Conservation (phyloP, 1,139 yeast species). For the Candida freyschussii region DNA sequence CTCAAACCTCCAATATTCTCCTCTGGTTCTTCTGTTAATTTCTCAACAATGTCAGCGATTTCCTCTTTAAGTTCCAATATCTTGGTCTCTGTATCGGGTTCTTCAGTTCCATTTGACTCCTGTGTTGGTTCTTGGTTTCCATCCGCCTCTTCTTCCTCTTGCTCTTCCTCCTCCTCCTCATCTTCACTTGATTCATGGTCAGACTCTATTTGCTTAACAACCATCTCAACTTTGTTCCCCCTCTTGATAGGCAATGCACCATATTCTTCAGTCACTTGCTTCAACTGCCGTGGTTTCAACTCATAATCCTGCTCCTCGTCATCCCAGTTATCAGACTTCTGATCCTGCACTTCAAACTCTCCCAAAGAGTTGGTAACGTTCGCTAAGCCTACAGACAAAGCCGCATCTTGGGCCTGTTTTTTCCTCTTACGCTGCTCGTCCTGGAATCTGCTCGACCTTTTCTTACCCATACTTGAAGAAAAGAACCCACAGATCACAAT, state of each 20-base stretch:
- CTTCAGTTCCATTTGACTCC: slow-evolving; percentile 42
- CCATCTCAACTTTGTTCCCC: slow-evolving; percentile 67
- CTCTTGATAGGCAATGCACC: slow-evolving; percentile 83
- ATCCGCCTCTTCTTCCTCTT: slow-evolving; percentile 25
- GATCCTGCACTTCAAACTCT: slow-evolving; percentile 39
- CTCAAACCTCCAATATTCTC: slow-evolving; percentile 66
- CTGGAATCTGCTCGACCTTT: slow-evolving; percentile 37
- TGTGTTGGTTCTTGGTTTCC: slow-evolving; percentile 27
- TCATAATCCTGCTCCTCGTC: slow-evolving; percentile 70
- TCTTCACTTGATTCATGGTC: slow-evolving; percentile 28
- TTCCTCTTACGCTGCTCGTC: slow-evolving; percentile 41
- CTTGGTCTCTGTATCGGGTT: slow-evolving; percentile 52
- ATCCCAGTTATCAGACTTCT: slow-evolving; percentile 58
- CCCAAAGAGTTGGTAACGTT: slow-evolving; percentile 29
- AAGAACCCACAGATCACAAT: too few relatives aligned
- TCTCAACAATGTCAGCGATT: slow-evolving; percentile 75
- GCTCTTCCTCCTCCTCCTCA: slow-evolving; percentile 27
- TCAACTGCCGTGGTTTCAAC: slow-evolving; percentile 46
- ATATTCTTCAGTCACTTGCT: slow-evolving; percentile 40
- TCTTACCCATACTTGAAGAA: slow-evolving; percentile 45
- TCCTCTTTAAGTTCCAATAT: slow-evolving; percentile 69
- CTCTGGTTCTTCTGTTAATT: slow-evolving; percentile 84
- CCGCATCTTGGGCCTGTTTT: slow-evolving; percentile 47
- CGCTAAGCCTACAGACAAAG: slow-evolving; percentile 41
- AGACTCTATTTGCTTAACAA: slow-evolving; percentile 30